Base-by-base conservation (phyloP, 164 flowering plant genomes). In the Umbellularia californica region DNA sequence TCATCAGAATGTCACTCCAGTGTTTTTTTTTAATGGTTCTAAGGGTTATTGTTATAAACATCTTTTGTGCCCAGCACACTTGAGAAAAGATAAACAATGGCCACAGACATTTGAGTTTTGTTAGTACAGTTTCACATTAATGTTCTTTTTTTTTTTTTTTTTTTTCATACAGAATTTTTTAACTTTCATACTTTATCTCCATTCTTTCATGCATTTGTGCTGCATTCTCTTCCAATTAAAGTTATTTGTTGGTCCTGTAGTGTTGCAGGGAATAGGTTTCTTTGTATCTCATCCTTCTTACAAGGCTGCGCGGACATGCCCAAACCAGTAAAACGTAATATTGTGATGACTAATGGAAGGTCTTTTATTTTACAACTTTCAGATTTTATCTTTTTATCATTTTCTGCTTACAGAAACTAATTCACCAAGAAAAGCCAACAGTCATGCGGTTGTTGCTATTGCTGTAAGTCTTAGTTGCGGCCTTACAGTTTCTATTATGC, bases 251-350 rank as follows among this genome's bases (percentile, higher is more conserved):
- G 67, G 60, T 60, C 20, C 47, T 85, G 76, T 75, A 95, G 99
- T 83, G 77, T 95, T 78, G 82, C 90, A 77, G 99, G 99, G 75
- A 93, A 95, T 79, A 80, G 35, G 58, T 88, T 89, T 76, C 92
- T 95, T 27, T 95, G 98, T 79, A 68, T 82, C 68, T 82, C 92
- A 60, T 80, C 89, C 64, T 68, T 84, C 62, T 71, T 80, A n/a
- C 77, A 85, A 78, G 68, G 76, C 79, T 95, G 97, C 82, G 74
- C 62, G 72, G 83, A 72, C 74, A 76, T 62, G 33, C 75, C 83
- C 71, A 83, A 84, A 66, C 88, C 92, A 58, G 75, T 75, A 65
- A 85, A 85, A 75, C 86, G 99, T 95, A 90, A 69, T 3, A 72
- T 30, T 64, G 41, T 17, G 0, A 17, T 65, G 24, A 15, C 19